Base-by-base conservation (phyloP, 345 rosid species). In the Pistacia atlantica region DNA sequence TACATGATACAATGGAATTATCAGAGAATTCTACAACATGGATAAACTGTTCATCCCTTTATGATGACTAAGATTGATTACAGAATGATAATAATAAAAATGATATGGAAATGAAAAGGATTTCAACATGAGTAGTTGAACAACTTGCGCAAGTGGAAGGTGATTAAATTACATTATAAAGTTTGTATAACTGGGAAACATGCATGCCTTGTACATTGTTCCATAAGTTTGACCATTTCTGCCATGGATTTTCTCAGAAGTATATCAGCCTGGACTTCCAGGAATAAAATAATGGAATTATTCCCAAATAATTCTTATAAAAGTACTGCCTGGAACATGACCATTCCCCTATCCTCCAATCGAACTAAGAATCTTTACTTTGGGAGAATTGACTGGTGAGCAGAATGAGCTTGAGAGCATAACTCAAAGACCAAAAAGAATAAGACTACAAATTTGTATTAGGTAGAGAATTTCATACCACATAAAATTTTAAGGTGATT, bases 71-170 rank as follows among this genome's bases (percentile, higher is more conserved):
- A 42, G 45, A 8, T 7, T 42, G 46, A 42, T 42, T 42, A 42
- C 46, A 42, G 46, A 42, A 42, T 42, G 46, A 42, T 5, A 42
- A 42, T 25, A 25, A 25, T 25, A 25, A 25, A 25, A 25, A 25
- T 25, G 25, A 25, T 42, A 42, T 42, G 11, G 13, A 49, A 49
- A 49, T 9, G 54, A 49, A 49, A 52, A 54, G 8, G 4, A 14
- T 52, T 52, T 16, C 3, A 3, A 52, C 11, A 57, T 12, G 18
- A 20, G 33, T n/a, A 4, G 18, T 56, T 31, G 22, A 38, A 4
- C 72, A 78, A 78, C 42, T 67, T 78, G 77, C 73, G 59, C 55
- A 73, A 37, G 17, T 66, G 73, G 54, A 14, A 37, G 20, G 37
- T 12, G 1, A 45, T 46, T 45, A 16, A 59, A 45, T 46, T 45